Evolutionary conservation across 805 yeast species (phyloP).

Genomic region (Nakazawaea wyomingensis): DNA sequence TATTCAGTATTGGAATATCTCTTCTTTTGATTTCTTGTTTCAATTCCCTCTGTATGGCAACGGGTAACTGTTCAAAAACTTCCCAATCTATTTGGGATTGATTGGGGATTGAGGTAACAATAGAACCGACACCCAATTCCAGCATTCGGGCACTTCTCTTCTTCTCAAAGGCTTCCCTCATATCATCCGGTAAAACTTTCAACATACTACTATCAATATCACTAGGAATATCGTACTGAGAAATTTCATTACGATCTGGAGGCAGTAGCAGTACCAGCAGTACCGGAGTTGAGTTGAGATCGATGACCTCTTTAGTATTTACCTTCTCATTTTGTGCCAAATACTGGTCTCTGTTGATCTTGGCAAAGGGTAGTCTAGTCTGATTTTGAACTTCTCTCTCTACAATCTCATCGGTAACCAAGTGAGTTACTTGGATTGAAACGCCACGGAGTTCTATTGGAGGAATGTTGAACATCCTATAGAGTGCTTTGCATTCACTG

Average conservation of each 20-base stretch:
- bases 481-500: conserved; percentile 52
- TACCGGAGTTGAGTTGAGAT: conserved; percentile 14
- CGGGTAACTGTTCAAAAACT: conserved; percentile 62
- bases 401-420: conserved; percentile 33
- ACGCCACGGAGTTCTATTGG: conserved; percentile 74
- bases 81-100: conserved; percentile 41
- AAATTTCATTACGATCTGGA: not conserved
- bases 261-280: not conserved
- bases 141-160: too few species aligned
- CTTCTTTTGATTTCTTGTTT: conserved; percentile 45
- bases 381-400: conserved; percentile 23
- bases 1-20: conserved; percentile 16
- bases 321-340: not conserved
- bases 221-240: conserved; percentile 20
- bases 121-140: conserved; percentile 11
- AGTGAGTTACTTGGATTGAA: conserved; percentile 60
- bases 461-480: conserved; percentile 51
- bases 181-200: conserved; percentile 20
- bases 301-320: not conserved
- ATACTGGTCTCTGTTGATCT: conserved; percentile 12
- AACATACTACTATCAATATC: conserved; percentile 24
- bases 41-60: conserved; percentile 59
- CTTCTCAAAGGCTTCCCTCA: conserved; percentile 15
- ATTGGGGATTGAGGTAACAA: conserved; percentile 19
- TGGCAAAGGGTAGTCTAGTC: conserved; percentile 29